Conservation (phyloP, 441 rosid genomes). For the Syzygium syzygioides region DNA sequence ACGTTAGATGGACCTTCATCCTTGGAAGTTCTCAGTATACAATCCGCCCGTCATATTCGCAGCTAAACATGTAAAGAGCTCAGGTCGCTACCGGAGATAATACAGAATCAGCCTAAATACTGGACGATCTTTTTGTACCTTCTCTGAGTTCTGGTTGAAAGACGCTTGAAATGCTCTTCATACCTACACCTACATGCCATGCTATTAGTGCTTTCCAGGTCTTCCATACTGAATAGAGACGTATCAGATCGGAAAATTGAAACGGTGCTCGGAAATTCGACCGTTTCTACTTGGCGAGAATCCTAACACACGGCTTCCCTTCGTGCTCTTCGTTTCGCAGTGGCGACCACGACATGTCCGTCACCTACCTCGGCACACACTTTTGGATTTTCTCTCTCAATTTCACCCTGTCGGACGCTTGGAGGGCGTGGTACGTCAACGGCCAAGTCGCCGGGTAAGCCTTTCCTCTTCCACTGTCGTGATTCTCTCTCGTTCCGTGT, state of each 20-base stretch:
- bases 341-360: conserved; percentile 30
- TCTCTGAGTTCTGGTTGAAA: too few relatives aligned
- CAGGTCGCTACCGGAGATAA: too few relatives aligned
- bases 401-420: conserved; percentile 8
- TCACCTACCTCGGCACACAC: conserved; percentile 16
- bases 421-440: conserved; percentile 32
- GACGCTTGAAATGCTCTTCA: not conserved
- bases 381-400: conserved; percentile 17
- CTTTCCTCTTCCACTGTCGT: too few relatives aligned
- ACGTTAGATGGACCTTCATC: not conserved
- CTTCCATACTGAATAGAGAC: not conserved
- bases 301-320: not conserved
- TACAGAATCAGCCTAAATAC: too few relatives aligned
- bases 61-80: not conserved
- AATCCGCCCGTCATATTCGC: too few relatives aligned
- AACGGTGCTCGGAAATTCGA: not conserved
- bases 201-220: not conserved
- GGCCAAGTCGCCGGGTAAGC: conserved; percentile 39
- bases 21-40: not conserved
- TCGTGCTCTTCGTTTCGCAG: conserved; percentile 3
- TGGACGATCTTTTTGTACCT: too few relatives aligned
- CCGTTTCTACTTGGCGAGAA: not conserved
- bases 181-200: not conserved
- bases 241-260: not conserved
- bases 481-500: not conserved